Evolutionary conservation across 176 grass and related monocot genomes (phyloP).

Genomic region (Bolboschoenus planiculmis): DNA sequence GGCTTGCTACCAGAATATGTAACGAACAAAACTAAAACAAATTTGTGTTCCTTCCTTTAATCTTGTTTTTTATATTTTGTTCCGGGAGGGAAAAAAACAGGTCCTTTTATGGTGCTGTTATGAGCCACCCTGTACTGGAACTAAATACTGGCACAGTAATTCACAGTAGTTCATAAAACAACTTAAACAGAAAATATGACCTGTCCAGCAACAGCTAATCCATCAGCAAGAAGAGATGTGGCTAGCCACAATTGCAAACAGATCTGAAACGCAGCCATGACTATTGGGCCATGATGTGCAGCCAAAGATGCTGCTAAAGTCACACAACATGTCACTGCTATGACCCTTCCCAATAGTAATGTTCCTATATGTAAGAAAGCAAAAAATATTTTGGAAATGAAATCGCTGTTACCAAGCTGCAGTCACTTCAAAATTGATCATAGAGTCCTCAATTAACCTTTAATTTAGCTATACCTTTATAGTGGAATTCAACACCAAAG

Average conservation of each 20-base stretch:
- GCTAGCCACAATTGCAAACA: conserved; percentile 90
- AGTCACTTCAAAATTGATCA: neutral
- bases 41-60: too few species aligned
- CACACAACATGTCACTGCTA: conserved; percentile 81
- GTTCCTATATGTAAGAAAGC: conserved; percentile 34
- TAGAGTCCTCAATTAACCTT: neutral
- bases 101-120: neutral
- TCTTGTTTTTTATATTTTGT: neutral
- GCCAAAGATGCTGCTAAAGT: conserved; percentile 85
- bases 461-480: neutral
- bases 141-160: neutral
- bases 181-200: conserved; percentile 18
- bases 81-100: neutral
- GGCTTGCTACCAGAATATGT: neutral
- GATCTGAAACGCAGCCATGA: conserved; percentile 94
- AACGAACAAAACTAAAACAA: neutral
- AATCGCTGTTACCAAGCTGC: neutral
- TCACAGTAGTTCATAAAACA: neutral
- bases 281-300: conserved; percentile 54
- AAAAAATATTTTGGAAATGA: neutral
- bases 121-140: neutral
- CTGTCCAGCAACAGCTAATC: conserved; percentile 95
- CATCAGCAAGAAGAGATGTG: conserved; percentile 81
- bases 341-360: conserved; percentile 57
- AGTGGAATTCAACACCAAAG: neutral